Percentiles rank a stretch among this genome's conserved stretches.
Evolutionary conservation across 805 yeast genomes (phyloP).

Genomic region (Candida maris): DNA sequence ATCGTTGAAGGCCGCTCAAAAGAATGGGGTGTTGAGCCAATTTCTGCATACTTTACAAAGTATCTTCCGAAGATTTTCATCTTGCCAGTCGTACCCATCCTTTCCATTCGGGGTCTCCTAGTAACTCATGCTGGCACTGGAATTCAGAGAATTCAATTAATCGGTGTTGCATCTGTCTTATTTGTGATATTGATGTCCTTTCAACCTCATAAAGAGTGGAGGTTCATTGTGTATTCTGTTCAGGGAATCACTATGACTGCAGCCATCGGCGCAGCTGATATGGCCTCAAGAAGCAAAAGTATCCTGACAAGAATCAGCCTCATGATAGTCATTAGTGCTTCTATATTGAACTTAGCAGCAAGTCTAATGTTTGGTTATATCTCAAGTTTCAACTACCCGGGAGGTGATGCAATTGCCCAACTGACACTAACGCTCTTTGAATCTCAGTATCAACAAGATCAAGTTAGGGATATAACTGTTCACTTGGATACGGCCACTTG

Average conservation of each 20-base stretch:
- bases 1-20: conserved; percentile 69
- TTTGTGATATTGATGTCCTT: conserved; percentile 66
- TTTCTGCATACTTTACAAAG: conserved; percentile 57
- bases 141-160: conserved; percentile 36
- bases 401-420: conserved; percentile 65
- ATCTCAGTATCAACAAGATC: conserved; percentile 2
- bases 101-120: conserved; percentile 33
- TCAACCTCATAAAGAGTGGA: conserved; percentile 93
- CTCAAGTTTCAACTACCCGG: conserved; percentile 82
- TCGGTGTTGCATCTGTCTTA: conserved; percentile 48
- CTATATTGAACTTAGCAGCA: conserved; percentile 33
- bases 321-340: conserved; percentile 30
- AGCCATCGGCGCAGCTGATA: conserved; percentile 38
- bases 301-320: conserved; percentile 17
- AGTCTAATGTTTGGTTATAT: conserved; percentile 54
- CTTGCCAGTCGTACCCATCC: conserved; percentile 43
- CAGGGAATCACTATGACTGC: conserved; percentile 67
- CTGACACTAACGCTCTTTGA: conserved; percentile 39
- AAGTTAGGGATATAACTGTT: conserved; percentile 34
- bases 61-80: conserved; percentile 46
- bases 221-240: conserved; percentile 73
- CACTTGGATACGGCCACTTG: conserved; percentile 80
- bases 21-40: conserved; percentile 86
- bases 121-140: conserved; percentile 26
- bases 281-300: conserved; percentile 16